Conservation (phyloP, 805 yeast species). For the Brettanomyces bruxellensis region DNA sequence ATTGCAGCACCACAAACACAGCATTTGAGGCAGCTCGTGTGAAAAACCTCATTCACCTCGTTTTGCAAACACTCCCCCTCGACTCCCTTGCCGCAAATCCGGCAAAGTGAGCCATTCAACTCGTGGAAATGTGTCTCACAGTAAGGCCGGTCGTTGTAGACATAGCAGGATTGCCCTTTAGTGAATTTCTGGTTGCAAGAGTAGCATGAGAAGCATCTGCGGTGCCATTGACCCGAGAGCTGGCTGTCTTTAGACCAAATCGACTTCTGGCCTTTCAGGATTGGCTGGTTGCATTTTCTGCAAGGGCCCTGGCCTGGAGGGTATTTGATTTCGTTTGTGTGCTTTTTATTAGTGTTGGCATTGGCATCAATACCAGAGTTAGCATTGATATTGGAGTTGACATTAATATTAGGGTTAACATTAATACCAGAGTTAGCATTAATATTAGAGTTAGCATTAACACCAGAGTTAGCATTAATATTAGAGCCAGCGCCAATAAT, state of each 20-base stretch:
- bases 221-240: conserved; percentile 89
- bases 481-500: too few relatives aligned
- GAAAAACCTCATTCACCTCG: conserved; percentile 65
- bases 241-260: conserved; percentile 83
- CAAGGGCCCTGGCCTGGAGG: conserved; percentile 76
- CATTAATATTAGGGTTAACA: too few relatives aligned
- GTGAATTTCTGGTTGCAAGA: conserved; percentile 50
- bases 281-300: conserved; percentile 54
- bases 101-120: conserved; percentile 68
- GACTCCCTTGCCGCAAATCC: conserved; percentile 61
- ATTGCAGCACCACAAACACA: conserved; percentile 45
- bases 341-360: too few relatives aligned
- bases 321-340: conserved; percentile 6
- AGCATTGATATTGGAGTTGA: too few relatives aligned
- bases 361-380: too few relatives aligned
- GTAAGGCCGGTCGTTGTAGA: conserved; percentile 68
- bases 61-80: conserved; percentile 89
- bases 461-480: too few relatives aligned
- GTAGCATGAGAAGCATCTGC: conserved; percentile 72
- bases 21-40: conserved; percentile 65
- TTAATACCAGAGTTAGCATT: too few relatives aligned
- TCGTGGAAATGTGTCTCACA: conserved; percentile 74
- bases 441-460: too few relatives aligned
- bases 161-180: conserved; percentile 64
- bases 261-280: conserved; percentile 43